Base-by-base conservation (phyloP, 1,284 basidiomycete species). In the Puccinia sorghi region DNA sequence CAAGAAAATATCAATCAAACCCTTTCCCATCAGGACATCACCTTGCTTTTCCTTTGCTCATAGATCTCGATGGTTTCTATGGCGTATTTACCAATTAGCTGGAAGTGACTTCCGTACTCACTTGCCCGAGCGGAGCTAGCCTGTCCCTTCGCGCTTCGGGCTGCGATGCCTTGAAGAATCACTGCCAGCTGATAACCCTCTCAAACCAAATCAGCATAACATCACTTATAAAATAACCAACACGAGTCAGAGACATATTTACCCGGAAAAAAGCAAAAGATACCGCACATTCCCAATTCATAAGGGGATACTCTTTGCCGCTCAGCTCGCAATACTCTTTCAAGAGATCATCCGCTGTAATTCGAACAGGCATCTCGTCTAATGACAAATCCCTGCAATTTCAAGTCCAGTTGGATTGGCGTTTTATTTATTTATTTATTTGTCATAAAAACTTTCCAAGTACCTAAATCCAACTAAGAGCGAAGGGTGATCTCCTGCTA, bases 91-190 rank as follows among this genome's bases (percentile, higher is more conserved):
- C 91, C 92, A 73, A 91, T 85, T 17, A 89, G 81, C 43, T 89
- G 89, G 84, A 93, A 93, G 13, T 88, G 83, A 8, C 84, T 82
- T 3, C 85, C 85, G 80, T 91, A 88, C 37, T 88, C 82, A 54
- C 87, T 85, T 1, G 93, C 93, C 52, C 87, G 86, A 80, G 93
- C 93, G 0, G 91, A 93, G 82, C 90, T 93, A 0, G 94, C 94
- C 85, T 96, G 94, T 9, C 92, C 89, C 64, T 90, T 87, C 0
- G 93, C 92, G 71, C 89, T 89, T 17, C 96, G 89, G 5, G 96
- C 95, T 0, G 94, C 93, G 80, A 98, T 96, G 3, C 95, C 95
- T 85, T 98, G 95, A 0, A 89, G 87, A 82, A 97, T 97, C 80
- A 98, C 89, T 0, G 93, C 89, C 52, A 93, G 86, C 91, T 94